Evolutionary conservation across 495 filamentous ascomycete species (phyloP), one percentile per base, ranked within the genome.

Genomic region (Hypoxylon crocopeplum): DNA sequence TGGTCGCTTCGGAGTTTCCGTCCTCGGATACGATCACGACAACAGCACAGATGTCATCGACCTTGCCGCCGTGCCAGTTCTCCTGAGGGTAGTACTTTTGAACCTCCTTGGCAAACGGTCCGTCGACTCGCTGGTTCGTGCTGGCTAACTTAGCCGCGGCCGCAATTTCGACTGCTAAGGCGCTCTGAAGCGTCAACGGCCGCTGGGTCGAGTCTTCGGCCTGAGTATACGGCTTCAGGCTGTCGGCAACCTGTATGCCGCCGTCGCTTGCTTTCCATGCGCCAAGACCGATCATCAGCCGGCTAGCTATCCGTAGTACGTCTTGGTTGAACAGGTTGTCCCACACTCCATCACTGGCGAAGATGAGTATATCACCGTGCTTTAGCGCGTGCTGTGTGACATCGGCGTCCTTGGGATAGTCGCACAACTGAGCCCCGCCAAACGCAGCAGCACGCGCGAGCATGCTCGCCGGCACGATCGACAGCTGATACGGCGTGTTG

Each of bases 401-500:
- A 59, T 84, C 84, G n/a, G 95, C 91, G 66, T 97, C 93, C 38
- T 80, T 80, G 12, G 94, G 94, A 59, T 86, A 80, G 72, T 98
- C 94, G 65, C 84, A 83, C 8, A 95, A 78, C 55, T 86, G 88
- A 1, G 78, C 78, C n/a, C 92, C 91, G 11, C 92, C 93, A 64
- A 95, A 97, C 33, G 88, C 79, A 16, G 82, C 83, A 12, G 88
- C 85, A 63, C 93, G 89, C 5, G 81, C 79, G 37, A 90, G 82
- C 77, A 96, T 86, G 61, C 82, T 84, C 7, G 87, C 82, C 5
- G 94, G 93, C 30, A 97, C 87, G 55, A 96, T 85, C 57, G 91
- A 92, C 15, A 98, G 84, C 73, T 98, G 94, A 72, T 88, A 98
- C 2, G 94, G 94, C 0, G 93, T 97, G 74, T 98, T 98, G 79